Conservation (phyloP, 2,329 filamentous ascomycete genomes). For the Xylariaceae sp. region DNA sequence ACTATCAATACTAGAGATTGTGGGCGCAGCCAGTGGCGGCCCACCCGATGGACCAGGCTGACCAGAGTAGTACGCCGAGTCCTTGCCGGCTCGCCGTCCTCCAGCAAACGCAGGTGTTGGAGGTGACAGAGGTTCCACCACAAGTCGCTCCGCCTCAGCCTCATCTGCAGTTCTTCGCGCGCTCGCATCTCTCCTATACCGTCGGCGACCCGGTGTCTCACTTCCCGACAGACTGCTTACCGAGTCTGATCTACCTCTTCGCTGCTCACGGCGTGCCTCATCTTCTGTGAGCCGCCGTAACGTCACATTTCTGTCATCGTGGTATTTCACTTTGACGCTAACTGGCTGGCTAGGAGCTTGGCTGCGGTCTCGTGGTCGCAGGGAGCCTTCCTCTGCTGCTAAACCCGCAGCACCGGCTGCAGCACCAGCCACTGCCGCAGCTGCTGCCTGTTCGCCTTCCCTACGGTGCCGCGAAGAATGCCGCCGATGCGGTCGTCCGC, state of each 20-base stretch:
- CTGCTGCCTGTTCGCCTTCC: slow-evolving; percentile 54
- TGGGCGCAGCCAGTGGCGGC: slow-evolving; percentile 48
- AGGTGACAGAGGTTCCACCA: slow-evolving; percentile 53
- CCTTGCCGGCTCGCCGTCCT: slow-evolving; percentile 57
- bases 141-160: slow-evolving; percentile 54
- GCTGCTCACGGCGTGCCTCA: slow-evolving; percentile 55
- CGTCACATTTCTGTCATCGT: slow-evolving; percentile 68
- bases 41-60: slow-evolving; percentile 51
- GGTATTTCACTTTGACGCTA: slow-evolving; percentile 65
- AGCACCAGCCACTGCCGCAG: slow-evolving; percentile 52
- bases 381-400: slow-evolving; percentile 55
- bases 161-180: slow-evolving; percentile 52
- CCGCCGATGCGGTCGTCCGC: slow-evolving; percentile 50
- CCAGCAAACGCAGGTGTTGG: slow-evolving; percentile 64
- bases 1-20: slow-evolving; percentile 56
- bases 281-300: slow-evolving; percentile 67
- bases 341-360: slow-evolving; percentile 56
- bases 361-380: slow-evolving; percentile 47
- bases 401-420: slow-evolving; percentile 55
- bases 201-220: slow-evolving; percentile 56
- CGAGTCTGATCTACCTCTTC: slow-evolving; percentile 55
- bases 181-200: slow-evolving; percentile 63
- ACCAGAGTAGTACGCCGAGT: slow-evolving; percentile 68
- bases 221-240: slow-evolving; percentile 63
- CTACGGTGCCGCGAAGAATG: slow-evolving; percentile 55